Evolutionary conservation across 495 filamentous ascomycete species (phyloP).

Genomic region (Beverwykella pulmonaria): DNA sequence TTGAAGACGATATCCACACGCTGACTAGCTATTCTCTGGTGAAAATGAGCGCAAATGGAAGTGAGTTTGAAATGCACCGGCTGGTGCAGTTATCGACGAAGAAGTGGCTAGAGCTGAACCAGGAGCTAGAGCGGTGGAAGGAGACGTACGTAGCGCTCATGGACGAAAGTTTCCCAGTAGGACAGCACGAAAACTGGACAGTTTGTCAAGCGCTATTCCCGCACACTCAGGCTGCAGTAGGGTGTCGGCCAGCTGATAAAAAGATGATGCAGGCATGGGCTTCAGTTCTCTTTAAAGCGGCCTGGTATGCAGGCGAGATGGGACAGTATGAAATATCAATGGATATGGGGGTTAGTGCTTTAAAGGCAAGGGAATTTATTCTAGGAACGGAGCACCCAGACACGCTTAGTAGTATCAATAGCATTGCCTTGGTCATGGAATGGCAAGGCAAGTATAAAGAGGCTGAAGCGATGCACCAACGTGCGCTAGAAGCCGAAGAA

Average conservation of each 20-base stretch:
- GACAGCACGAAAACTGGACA: conserved; percentile 34
- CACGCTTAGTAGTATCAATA: conserved; percentile 21
- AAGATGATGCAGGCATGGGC: conserved; percentile 32
- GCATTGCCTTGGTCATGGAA: conserved; percentile 14
- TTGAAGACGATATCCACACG: too few relatives aligned
- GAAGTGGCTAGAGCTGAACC: conserved; percentile 48
- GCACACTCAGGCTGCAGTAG: conserved; percentile 33
- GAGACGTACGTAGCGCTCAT: conserved; percentile 45
- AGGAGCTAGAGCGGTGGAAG: conserved; percentile 47
- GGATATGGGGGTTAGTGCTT: conserved; percentile 1
- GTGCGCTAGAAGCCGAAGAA: not conserved
- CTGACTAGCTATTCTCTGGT: conserved; percentile 28
- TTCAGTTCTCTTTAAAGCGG: conserved; percentile 24
- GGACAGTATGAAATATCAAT: conserved; percentile 12
- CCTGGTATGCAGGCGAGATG: conserved; percentile 15
- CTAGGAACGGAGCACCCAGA: conserved; percentile 23
- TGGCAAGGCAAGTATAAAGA: not conserved
- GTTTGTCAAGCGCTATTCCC: conserved; percentile 40
- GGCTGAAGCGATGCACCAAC: not conserved
- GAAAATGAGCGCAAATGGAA: conserved; percentile 20
- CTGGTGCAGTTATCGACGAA: conserved; percentile 52
- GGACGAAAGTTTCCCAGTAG: conserved; percentile 24
- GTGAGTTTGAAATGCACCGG: conserved; percentile 52
- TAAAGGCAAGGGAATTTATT: conserved; percentile 10
- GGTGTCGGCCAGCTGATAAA: conserved; percentile 11